Conservation (phyloP, 2,329 filamentous ascomycete species). For the Triangularia setosa region DNA sequence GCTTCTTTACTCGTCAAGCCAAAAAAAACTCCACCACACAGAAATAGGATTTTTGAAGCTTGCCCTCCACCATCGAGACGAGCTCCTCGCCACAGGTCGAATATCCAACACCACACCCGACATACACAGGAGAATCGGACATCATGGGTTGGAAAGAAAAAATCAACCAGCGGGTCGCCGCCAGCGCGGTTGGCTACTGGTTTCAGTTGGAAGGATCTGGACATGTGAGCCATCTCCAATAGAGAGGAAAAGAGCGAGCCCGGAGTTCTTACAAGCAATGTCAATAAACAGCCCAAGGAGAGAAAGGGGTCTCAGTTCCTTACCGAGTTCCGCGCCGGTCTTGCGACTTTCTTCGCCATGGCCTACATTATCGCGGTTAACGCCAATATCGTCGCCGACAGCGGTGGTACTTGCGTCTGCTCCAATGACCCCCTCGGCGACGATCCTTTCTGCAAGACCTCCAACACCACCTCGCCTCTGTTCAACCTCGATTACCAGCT, state of each 20-base stretch:
- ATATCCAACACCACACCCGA: neutral
- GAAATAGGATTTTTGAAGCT: neutral
- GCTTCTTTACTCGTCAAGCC: neutral
- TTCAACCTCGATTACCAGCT: conserved; percentile 56
- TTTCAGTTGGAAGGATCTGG: conserved; percentile 80
- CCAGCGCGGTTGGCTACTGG: conserved; percentile 62
- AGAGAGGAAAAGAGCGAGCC: neutral
- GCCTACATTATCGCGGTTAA: conserved; percentile 54
- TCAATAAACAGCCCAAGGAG: conserved; percentile 54
- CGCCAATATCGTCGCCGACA: conserved; percentile 54
- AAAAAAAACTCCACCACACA: neutral
- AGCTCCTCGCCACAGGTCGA: neutral
- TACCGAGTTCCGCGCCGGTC: conserved; percentile 77
- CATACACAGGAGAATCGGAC: neutral
- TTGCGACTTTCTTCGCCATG: conserved; percentile 73
- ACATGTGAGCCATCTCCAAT: conserved; percentile 56
- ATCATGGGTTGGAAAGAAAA: conserved; percentile 48
- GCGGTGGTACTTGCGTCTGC: conserved; percentile 74
- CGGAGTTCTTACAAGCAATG: neutral
- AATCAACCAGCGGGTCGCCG: conserved; percentile 57
- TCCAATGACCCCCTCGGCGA: conserved; percentile 41
- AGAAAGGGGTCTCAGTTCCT: conserved; percentile 74
- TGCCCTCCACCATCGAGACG: neutral
- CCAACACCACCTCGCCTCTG: conserved; percentile 42
- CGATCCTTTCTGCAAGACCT: neutral